A percentile compares a stretch with the other conserved stretches of the same genome.
phyloP scores from a whole-genome alignment of 1,139 yeast species.

The Yamadazyma friedrichii region DNA sequence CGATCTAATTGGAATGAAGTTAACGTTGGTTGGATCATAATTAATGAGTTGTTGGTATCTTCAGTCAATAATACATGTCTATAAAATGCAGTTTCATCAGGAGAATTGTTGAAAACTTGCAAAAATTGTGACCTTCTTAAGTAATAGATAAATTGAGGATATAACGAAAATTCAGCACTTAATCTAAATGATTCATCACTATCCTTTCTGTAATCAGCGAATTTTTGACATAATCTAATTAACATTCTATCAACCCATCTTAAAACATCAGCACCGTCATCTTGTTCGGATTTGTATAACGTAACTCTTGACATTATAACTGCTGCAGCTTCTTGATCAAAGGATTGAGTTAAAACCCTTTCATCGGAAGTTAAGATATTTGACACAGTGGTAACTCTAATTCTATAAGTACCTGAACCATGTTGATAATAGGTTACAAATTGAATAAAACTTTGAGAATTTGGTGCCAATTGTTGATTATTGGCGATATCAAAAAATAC shows the following conservation, averaged over 20 bases:
- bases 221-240: conserved; percentile 50
- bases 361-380: conserved; percentile 58
- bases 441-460: conserved; percentile 60
- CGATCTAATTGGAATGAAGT: conserved; percentile 78
- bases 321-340: conserved; percentile 99
- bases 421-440: conserved; percentile 79
- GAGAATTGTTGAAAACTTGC: conserved; percentile 96
- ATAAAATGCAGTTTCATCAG: conserved; percentile 97
- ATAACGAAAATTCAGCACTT: conserved; percentile 49
- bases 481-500: conserved; percentile 83
- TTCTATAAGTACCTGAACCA: conserved; percentile 76
- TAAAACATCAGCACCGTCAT: conserved; percentile 52
- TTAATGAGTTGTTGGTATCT: conserved; percentile 88
- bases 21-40: conserved; percentile 95
- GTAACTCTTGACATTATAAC: conserved; percentile 94
- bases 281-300: conserved; percentile 81
- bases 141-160: conserved; percentile 95
- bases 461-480: conserved; percentile 44
- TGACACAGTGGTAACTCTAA: conserved; percentile 87
- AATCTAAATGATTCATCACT: conserved; percentile 47
- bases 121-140: conserved; percentile 94
- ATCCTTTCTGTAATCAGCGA: conserved; percentile 52
- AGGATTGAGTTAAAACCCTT: conserved; percentile 57
- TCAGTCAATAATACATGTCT: conserved; percentile 90
- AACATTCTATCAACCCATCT: conserved; percentile 54